phyloP scores from a whole-genome alignment of 2,329 filamentous ascomycete genomes.

The Fusarium euwallaceae region DNA sequence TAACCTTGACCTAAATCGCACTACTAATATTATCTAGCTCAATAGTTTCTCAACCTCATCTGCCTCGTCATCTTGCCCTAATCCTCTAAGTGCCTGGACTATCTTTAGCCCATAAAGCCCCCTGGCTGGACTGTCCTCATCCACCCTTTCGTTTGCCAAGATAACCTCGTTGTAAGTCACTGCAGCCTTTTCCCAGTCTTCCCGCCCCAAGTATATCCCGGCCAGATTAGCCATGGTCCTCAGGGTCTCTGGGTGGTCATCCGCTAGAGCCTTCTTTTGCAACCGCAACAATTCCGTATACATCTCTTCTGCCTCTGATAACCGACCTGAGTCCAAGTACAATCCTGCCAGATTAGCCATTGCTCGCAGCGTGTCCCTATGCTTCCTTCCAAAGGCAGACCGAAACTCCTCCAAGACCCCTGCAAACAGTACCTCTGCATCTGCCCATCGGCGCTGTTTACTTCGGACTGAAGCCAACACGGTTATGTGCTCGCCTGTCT shows the following conservation, averaged over 20 bases:
- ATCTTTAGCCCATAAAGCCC: background rate
- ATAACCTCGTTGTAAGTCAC: background rate
- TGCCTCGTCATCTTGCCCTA: background rate
- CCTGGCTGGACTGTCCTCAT: background rate
- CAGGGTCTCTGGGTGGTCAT: background rate
- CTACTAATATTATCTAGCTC: background rate
- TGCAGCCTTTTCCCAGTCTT: background rate
- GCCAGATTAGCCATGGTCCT: background rate
- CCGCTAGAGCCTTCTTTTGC: background rate
- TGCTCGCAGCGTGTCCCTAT: no score
- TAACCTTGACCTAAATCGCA: no score
- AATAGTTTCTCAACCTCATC: background rate
- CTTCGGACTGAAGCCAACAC: background rate
- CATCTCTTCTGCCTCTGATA: background rate
- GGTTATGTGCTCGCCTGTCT: background rate
- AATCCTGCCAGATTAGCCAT: no score
- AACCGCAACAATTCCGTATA: background rate
- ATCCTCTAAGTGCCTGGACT: background rate
- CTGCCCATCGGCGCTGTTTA: no score
- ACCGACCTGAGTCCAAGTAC: no score
- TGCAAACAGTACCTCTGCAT: no score
- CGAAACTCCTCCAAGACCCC: no score
- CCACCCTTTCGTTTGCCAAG: background rate
- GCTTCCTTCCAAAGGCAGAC: no score
- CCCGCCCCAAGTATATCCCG: background rate